phyloP scores from a whole-genome alignment of 2,329 filamentous ascomycete genomes.

The Talaromyces pinophilus region DNA sequence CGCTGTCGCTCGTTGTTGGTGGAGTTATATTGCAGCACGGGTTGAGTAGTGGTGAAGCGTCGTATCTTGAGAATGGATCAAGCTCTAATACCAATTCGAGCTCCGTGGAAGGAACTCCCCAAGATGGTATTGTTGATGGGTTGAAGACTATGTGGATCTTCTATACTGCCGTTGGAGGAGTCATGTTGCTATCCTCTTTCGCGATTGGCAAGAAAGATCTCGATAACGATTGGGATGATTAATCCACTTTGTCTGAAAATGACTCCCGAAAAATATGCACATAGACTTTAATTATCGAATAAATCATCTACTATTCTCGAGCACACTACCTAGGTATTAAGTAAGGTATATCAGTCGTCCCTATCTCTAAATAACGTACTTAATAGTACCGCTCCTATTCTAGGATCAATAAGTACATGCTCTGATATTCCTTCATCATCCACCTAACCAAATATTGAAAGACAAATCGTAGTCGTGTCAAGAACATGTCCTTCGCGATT shows the following conservation, averaged over 20 bases:
- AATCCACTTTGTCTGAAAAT: neutral
- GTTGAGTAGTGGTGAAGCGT: slow-evolving; percentile 24
- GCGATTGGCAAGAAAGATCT: slow-evolving; percentile 6
- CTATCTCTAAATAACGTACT: no score
- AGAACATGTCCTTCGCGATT: no score
- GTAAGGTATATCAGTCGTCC: no score
- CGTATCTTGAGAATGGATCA: neutral
- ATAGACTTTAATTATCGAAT: neutral
- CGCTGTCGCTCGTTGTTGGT: slow-evolving; percentile 57
- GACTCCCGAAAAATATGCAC: neutral
- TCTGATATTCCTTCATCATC: no score
- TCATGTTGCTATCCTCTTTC: slow-evolving; percentile 14
- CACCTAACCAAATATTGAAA: no score
- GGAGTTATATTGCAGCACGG: slow-evolving; percentile 48
- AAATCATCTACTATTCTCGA: no score
- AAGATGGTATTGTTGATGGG: slow-evolving; percentile 2
- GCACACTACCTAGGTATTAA: no score
- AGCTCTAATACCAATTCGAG: neutral
- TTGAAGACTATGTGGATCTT: slow-evolving; percentile 16
- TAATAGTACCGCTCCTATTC: no score
- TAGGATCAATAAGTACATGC: no score
- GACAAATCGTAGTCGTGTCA: no score
- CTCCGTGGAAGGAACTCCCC: neutral
- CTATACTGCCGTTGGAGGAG: slow-evolving; percentile 3
- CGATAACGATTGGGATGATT: neutral